Percentiles rank a stretch among this genome's conserved stretches.
These are phyloP conservation scores for Mycena latifolia DNA, from an alignment of 768 basidiomycete genomes.

Conservation along the genomic window DNA sequence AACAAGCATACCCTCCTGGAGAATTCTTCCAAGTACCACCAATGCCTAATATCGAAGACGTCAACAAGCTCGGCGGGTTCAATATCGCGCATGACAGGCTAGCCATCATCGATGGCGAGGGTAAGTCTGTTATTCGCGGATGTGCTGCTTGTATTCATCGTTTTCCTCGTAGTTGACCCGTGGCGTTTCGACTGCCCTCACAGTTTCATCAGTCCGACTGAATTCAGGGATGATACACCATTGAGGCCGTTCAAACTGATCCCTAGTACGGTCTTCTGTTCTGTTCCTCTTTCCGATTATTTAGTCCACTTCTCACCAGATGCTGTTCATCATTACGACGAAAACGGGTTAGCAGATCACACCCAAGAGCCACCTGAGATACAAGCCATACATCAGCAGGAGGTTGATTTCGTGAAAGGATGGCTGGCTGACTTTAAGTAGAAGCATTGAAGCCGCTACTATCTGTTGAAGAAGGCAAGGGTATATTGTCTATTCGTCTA, in stretches of 20 bases:
- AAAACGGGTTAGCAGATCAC: slow-evolving; percentile 32
- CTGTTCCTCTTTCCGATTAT: slow-evolving; percentile 15
- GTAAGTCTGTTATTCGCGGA: slow-evolving; percentile 18
- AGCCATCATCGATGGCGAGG: slow-evolving; percentile 29
- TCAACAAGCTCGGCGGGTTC: slow-evolving; percentile 29
- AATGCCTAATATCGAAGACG: slow-evolving; percentile 26
- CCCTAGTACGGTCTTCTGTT: slow-evolving; percentile 19
- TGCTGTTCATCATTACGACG: slow-evolving; percentile 31
- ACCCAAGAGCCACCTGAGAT: slow-evolving; percentile 26
- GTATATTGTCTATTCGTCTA: slow-evolving; percentile 18
- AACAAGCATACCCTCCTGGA: slow-evolving; percentile 29
- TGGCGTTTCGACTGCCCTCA: slow-evolving; percentile 31
- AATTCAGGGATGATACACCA: slow-evolving; percentile 24
- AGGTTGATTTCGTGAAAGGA: slow-evolving; percentile 27
- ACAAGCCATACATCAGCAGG: slow-evolving; percentile 30
- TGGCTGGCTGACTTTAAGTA: slow-evolving; percentile 25
- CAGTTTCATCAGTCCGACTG: slow-evolving; percentile 27
- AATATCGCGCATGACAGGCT: slow-evolving; percentile 31
- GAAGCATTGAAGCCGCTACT: slow-evolving; percentile 16
- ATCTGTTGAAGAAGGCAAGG: slow-evolving; percentile 12
- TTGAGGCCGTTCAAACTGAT: slow-evolving; percentile 26
- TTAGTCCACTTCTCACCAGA: slow-evolving; percentile 22
- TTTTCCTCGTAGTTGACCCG: slow-evolving; percentile 25
- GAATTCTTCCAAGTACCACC: slow-evolving; percentile 28
- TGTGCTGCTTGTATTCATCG: slow-evolving; percentile 10